Conservation (phyloP, 1,284 basidiomycete species). For the Erythrobasidium hasegawianum region DNA sequence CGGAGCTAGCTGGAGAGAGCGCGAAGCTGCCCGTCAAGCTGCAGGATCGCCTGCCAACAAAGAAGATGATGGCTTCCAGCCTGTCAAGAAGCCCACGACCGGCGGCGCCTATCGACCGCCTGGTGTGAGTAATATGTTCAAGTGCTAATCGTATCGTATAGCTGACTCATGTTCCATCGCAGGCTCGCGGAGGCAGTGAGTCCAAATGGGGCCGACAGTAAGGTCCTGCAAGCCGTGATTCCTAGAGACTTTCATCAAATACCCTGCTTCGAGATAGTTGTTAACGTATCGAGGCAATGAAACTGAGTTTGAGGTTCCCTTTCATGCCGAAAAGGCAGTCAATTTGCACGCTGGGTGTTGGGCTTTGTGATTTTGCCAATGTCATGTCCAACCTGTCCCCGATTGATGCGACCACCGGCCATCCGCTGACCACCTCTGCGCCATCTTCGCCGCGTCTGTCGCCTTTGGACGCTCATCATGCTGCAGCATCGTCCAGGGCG, state of each 20-base stretch:
- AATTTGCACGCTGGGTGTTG: too few species aligned
- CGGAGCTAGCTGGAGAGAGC: slow-evolving; percentile 21
- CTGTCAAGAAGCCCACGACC: slow-evolving; percentile 27
- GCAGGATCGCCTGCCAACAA: not conserved
- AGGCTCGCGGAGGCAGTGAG: slow-evolving; percentile 7
- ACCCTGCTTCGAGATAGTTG: too few species aligned
- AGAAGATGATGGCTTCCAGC: slow-evolving; percentile 21
- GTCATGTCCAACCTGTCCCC: not conserved
- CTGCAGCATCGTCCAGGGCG: not conserved
- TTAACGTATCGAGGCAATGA: too few species aligned
- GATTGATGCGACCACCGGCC: not conserved
- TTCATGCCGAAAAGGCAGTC: too few species aligned
- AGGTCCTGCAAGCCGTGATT: too few species aligned
- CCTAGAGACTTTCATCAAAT: too few species aligned
- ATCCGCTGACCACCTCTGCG: not conserved
- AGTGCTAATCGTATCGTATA: not conserved
- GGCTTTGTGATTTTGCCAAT: not conserved
- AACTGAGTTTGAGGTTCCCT: too few species aligned
- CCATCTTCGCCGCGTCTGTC: not conserved
- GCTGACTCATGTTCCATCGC: not conserved
- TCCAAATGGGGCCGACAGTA: slow-evolving; percentile 8
- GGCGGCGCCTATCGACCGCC: slow-evolving; percentile 32
- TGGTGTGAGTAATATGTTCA: slow-evolving; percentile 5
- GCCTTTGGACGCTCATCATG: too few species aligned
- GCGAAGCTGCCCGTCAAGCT: slow-evolving; percentile 1